These are phyloP conservation scores for Theileria parva DNA, from an alignment of 169 alveolate species.

Conservation along the genomic window DNA sequence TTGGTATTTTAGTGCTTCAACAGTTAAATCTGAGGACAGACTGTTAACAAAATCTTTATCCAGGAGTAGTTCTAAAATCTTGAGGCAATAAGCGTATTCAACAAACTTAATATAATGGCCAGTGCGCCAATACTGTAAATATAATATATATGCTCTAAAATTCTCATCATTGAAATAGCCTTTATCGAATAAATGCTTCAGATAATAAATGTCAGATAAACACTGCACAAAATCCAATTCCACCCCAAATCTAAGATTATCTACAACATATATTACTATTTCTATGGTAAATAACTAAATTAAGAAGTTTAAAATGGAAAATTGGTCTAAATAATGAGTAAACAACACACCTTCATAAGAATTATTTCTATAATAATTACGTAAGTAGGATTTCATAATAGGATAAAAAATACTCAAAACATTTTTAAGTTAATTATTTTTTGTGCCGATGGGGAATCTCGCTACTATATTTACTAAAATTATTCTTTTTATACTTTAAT, in stretches of 20 bases:
- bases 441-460: conserved; percentile 9
- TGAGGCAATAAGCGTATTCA: conserved; percentile 72
- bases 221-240: conserved; percentile 79
- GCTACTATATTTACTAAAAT: neutral
- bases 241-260: conserved; percentile 58
- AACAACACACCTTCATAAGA: neutral
- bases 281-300: too few relatives aligned
- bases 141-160: conserved; percentile 68
- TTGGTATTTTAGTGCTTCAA: conserved; percentile 52
- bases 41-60: conserved; percentile 48
- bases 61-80: conserved; percentile 69
- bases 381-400: conserved; percentile 1
- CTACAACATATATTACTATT: neutral
- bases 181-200: conserved; percentile 56
- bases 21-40: conserved; percentile 37
- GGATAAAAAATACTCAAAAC: neutral
- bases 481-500: conserved; percentile 6
- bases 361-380: neutral
- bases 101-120: conserved; percentile 67
- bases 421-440: neutral
- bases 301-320: neutral
- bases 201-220: conserved; percentile 69
- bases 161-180: conserved; percentile 71
- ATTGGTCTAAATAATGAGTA: neutral
- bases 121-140: conserved; percentile 72